Evolutionary conservation across 768 basidiomycete genomes (phyloP).

Genomic region (Termitomyces eurrhizus): DNA sequence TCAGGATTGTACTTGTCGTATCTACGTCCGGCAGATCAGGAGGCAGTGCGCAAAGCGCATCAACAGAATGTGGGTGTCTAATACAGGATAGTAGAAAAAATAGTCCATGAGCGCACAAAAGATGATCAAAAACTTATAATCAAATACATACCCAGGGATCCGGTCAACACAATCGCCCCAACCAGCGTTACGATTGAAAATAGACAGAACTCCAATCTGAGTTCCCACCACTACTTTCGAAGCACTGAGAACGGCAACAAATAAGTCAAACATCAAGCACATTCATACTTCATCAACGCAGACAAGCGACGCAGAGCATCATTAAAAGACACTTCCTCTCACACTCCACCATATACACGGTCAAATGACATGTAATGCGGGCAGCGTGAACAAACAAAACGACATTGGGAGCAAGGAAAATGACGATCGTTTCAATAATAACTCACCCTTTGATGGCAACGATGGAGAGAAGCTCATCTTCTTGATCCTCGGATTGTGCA

Average conservation of each 20-base stretch:
- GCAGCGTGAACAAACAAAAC: not conserved
- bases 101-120: not conserved
- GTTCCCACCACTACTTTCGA: conserved; percentile 86
- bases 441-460: conserved; percentile 72
- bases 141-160: conserved; percentile 64
- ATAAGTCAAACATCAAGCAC: conserved; percentile 14
- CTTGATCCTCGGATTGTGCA: conserved; percentile 92
- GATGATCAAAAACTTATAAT: not conserved
- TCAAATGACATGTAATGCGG: not conserved
- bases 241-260: conserved; percentile 36
- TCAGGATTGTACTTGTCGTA: conserved; percentile 68
- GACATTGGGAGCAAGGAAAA: conserved; percentile 7
- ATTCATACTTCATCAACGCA: not conserved
- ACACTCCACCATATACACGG: not conserved
- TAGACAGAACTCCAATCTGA: conserved; percentile 82
- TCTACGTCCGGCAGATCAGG: conserved; percentile 55
- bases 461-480: conserved; percentile 88
- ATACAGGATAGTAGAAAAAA: not conserved
- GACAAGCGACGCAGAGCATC: conserved; percentile 1
- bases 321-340: not conserved
- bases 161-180: conserved; percentile 94
- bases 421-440: conserved; percentile 5
- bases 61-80: conserved; percentile 89
- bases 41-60: conserved; percentile 77
- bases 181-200: conserved; percentile 84